Base-by-base conservation (phyloP, 2,329 filamentous ascomycete species). In the Calcarisporium arbuscula region DNA sequence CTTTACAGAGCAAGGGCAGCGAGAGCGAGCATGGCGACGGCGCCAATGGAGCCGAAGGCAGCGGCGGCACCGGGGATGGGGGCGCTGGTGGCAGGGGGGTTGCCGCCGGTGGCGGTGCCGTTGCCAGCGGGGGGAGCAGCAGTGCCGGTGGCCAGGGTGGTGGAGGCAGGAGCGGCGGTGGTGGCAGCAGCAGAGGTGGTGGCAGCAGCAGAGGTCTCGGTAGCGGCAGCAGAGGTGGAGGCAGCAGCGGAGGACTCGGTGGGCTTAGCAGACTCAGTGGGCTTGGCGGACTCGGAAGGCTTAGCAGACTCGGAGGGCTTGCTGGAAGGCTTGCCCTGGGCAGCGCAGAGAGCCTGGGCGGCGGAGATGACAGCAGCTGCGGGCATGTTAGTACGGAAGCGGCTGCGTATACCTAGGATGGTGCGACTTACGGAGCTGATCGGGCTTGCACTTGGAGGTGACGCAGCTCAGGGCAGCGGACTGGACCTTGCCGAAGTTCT, bases 361-460 rank as follows among this genome's bases (percentile, higher is more conserved):
- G 60, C 60, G 38, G 62, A 60, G 30, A 64, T 50, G 28, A 65
- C 61, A 44, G 63, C 42, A 47, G 49, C 62, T 66, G 32, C 16
- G 14, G 6, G n/a, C 15, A 31, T 33, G 48, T 50, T 45, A 50
- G 47, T 29, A 19, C 16, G 17, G 8, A 14, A 35, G 22, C n/a
- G 21, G 15, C 3, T 5, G 15, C 8, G 17, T 19, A 8, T 15
- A 14, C 10, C 14, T 25, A 14, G 14, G 22, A 10, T 3, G 18
- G 8, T 10, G 16, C 19, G 17, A 27, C 4, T n/a, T n/a, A n/a
- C 7, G 18, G 16, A 23, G 17, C 18, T 30, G 14, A 21, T 60
- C 56, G 27, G 50, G 27, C 39, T 60, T 59, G 43, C 62, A 65
- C 35, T 50, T 43, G 4, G 41, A 29, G 36, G 65, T 40, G 36